A percentile compares a stretch with the other conserved stretches of the same genome.
phyloP scores from a whole-genome alignment of 1,284 basidiomycete genomes.

The Ustilago xerochloae region DNA sequence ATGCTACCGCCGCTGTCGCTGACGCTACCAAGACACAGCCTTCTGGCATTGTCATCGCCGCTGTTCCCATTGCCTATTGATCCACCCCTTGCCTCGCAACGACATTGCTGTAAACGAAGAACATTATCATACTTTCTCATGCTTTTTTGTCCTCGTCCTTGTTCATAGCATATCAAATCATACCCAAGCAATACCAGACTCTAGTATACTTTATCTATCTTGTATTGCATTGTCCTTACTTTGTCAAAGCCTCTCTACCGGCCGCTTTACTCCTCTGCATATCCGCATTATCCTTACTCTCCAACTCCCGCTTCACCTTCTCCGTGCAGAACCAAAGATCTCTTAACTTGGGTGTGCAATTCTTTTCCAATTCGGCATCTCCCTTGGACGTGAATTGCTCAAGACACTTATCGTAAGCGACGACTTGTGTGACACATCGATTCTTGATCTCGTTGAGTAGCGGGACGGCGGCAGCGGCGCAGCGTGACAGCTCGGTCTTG shows the following conservation, averaged over 20 bases:
- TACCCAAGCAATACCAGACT: conserved; percentile 5
- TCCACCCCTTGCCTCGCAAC: not conserved
- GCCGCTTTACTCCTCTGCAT: conserved; percentile 16
- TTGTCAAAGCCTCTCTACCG: conserved; percentile 32
- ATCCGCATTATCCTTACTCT: conserved; percentile 18
- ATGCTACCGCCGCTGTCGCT: conserved; percentile 1
- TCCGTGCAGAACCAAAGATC: conserved; percentile 62
- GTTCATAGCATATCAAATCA: not conserved
- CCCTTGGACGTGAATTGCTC: conserved; percentile 32
- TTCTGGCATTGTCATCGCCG: conserved; percentile 2
- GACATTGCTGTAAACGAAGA: not conserved
- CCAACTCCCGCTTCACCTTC: conserved; percentile 55
- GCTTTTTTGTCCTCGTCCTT: not conserved
- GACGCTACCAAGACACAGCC: conserved; percentile 4
- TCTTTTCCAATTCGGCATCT: conserved; percentile 55
- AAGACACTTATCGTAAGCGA: conserved; percentile 62
- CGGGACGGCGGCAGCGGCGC: conserved; percentile 61
- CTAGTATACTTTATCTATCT: not conserved
- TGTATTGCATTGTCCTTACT: conserved; percentile 5
- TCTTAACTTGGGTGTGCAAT: conserved; percentile 56
- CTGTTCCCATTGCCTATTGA: conserved; percentile 5
- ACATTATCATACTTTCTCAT: not conserved
- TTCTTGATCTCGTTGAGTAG: conserved; percentile 60
- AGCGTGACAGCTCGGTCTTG: conserved; percentile 54
- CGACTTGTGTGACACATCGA: conserved; percentile 52